Evolutionary conservation across 805 yeast species (phyloP), one percentile per base, ranked within the genome.

Genomic region (Nakazawaea populi): DNA sequence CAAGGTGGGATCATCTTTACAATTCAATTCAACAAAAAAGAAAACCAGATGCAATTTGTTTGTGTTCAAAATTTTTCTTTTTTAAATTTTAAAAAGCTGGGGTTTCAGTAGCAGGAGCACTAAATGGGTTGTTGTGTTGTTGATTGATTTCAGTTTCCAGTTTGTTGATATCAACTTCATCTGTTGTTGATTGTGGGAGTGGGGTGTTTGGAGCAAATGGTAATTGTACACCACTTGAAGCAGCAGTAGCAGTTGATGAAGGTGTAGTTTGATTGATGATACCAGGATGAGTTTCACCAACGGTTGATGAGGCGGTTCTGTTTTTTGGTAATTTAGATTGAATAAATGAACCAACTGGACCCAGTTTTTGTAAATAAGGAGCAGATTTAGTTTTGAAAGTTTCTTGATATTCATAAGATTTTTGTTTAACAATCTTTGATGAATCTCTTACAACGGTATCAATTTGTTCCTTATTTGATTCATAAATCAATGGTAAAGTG

Each of bases 281-380:
- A 34, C 38, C 51, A 45, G 52, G 54, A 10, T 28, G 24, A n/a
- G 49, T 39, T 31, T 56, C 64, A 52, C 79, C 49, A 56, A 83
- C 86, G 45, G 87, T 82, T 41, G 87, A 73, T 40, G 86, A 83
- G 37, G 88, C 88, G 54, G 90, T 84, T 79, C 89, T 82, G 48
- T 67, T 66, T 54, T 73, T 69, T 44, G 85, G 84, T 56, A 79
- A 63, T 69, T 77, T 77, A 36, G 80, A 70, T 63, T 76, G 72
- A 62, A 85, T 68, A 60, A 81, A 79, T 36, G 73, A 63, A 40
- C 87, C 82, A 52, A 84, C 80, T 48, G 92, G 92, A 43, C 87
- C 86, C 56, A 79, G 74, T 58, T 75, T 73, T 55, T 80, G 75
- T 55, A 84, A 60, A 58, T 76, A 77, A 56, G 94, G 94, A 55